Evolutionary conservation across 106 monocot species (phyloP).

Genomic region (Agapanthus africanus): DNA sequence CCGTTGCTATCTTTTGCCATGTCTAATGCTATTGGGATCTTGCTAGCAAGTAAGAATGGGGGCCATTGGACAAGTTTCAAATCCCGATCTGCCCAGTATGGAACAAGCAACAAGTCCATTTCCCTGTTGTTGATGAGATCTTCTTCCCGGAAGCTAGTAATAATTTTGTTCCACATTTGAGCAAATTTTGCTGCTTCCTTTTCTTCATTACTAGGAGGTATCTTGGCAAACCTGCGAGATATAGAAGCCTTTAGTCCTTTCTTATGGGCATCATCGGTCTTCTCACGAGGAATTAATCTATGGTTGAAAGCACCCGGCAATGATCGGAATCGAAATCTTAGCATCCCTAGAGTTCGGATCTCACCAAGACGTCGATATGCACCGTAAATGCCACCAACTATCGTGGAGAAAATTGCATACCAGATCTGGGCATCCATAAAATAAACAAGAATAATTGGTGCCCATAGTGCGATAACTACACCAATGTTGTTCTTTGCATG

Average conservation of each 20-base stretch:
- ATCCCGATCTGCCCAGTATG: slow-evolving; percentile 52
- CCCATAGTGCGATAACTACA: slow-evolving; percentile 85
- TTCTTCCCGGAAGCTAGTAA: slow-evolving; percentile 68
- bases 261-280: slow-evolving; percentile 17
- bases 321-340: slow-evolving; percentile 33
- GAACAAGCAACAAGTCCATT: slow-evolving; percentile 66
- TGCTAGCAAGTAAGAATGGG: slow-evolving; percentile 82
- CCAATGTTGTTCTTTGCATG: slow-evolving; percentile 85
- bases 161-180: slow-evolving; percentile 77
- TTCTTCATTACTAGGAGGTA: slow-evolving; percentile 30
- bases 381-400: slow-evolving; percentile 82
- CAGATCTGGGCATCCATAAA: slow-evolving; percentile 96
- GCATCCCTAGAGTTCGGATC: slow-evolving; percentile 46
- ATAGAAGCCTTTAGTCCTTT: slow-evolving; percentile 25
- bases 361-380: slow-evolving; percentile 85
- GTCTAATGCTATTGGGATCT: slow-evolving; percentile 82
- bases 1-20: slow-evolving; percentile 64
- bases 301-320: slow-evolving; percentile 25
- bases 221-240: slow-evolving; percentile 33
- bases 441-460: slow-evolving; percentile 88
- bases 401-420: slow-evolving; percentile 84
- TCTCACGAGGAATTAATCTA: slow-evolving; percentile 36
- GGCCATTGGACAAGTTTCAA: slow-evolving; percentile 68
- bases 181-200: slow-evolving; percentile 68
- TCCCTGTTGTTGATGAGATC: slow-evolving; percentile 74